Percentiles rank a stretch among this genome's conserved stretches.
phyloP scores from a whole-genome alignment of 164 flowering plant species.

The Santalum album region DNA sequence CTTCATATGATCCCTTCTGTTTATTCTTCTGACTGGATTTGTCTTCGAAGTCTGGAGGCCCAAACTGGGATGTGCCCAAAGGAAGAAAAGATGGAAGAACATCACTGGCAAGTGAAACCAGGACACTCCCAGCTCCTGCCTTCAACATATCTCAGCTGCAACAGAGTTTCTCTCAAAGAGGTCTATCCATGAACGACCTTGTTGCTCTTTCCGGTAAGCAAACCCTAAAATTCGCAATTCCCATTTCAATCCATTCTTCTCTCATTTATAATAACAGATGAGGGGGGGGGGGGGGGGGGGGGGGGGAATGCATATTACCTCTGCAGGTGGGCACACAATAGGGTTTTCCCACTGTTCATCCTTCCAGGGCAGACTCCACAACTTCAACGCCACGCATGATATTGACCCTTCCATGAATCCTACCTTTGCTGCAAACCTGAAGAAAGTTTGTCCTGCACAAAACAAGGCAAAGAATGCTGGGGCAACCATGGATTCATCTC shows the following conservation, averaged over 20 bases:
- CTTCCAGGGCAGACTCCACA: constrained; percentile 36
- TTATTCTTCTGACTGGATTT: background rate
- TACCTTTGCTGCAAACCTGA: constrained; percentile 31
- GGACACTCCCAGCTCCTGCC: constrained; percentile 2
- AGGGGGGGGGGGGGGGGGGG: too few species aligned
- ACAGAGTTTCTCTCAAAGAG: constrained; percentile 1
- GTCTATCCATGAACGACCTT: constrained; percentile 1
- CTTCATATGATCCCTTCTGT: background rate
- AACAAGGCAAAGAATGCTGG: constrained; percentile 40
- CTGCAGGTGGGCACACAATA: constrained; percentile 43
- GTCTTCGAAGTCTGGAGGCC: constrained; percentile 2
- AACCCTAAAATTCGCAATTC: background rate
- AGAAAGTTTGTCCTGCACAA: constrained; percentile 23
- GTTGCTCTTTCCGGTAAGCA: constrained; percentile 5
- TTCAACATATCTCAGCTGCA: background rate
- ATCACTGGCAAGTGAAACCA: constrained; percentile 27
- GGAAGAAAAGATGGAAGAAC: constrained; percentile 11
- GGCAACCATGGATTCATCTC: constrained; percentile 34
- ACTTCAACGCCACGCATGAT: constrained; percentile 36
- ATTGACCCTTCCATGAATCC: constrained; percentile 35
- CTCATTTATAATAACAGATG: too few species aligned
- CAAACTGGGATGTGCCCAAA: constrained; percentile 1
- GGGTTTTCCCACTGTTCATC: constrained; percentile 56
- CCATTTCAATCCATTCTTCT: too few species aligned
- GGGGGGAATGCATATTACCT: background rate